These are phyloP conservation scores for Colletotrichum sp. DNA, from an alignment of 2,329 filamentous ascomycete genomes.

Conservation along the genomic window DNA sequence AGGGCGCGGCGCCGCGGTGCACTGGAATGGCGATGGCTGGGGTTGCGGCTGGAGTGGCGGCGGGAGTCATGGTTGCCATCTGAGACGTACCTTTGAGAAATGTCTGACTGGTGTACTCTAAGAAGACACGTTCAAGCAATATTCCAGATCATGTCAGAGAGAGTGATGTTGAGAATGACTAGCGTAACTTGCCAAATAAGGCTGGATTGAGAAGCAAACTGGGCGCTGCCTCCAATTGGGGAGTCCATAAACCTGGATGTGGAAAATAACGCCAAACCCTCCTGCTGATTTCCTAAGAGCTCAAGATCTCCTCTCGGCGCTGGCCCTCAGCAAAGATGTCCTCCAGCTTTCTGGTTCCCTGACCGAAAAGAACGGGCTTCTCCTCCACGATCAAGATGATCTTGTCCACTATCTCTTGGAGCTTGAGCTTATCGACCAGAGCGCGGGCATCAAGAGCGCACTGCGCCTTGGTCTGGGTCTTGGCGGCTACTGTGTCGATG, in stretches of 20 bases:
- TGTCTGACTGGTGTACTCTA: background rate
- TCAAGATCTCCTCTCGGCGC: background rate
- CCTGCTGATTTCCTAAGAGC: background rate
- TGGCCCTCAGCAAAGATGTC: background rate
- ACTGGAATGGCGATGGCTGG: slow-evolving; percentile 13
- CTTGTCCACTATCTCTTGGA: background rate
- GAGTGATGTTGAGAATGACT: background rate
- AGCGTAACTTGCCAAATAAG: background rate
- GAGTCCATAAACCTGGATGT: background rate
- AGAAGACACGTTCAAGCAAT: too few species aligned
- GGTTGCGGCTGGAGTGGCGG: background rate
- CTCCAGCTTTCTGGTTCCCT: background rate
- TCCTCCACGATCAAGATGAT: background rate
- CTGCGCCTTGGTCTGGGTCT: background rate
- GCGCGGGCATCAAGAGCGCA: background rate
- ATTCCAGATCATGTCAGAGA: background rate
- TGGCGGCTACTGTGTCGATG: background rate
- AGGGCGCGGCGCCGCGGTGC: background rate
- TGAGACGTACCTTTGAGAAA: background rate
- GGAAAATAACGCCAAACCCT: background rate
- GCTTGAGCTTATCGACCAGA: background rate
- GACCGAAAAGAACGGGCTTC: background rate
- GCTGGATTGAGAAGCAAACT: background rate
- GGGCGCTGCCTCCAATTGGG: background rate
- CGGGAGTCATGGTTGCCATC: background rate